Evolutionary conservation across 192 early-diverging fungal species (phyloP).

Genomic region (Jimgerdemannia flammicorona): DNA sequence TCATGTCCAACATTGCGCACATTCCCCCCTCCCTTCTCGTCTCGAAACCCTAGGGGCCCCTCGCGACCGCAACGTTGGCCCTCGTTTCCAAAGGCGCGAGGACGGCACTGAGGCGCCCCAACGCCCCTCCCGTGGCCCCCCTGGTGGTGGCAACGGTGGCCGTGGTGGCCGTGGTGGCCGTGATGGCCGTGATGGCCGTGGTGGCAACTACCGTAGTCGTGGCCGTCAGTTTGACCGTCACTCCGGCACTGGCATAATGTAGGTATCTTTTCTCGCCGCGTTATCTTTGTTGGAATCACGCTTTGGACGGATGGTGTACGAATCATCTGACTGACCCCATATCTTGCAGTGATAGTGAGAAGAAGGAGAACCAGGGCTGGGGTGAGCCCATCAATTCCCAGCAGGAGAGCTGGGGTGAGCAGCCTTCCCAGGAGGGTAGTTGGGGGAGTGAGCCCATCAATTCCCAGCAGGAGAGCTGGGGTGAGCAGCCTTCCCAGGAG

Average conservation of each 20-base stretch:
- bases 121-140: conserved; percentile 24
- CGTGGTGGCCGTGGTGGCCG: conserved; percentile 41
- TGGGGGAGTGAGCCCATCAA: conserved; percentile 69
- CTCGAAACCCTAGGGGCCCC: too few relatives aligned
- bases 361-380: conserved; percentile 91
- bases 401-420: conserved; percentile 2
- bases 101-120: conserved; percentile 3
- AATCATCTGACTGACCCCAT: background rate
- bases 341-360: conserved; percentile 66
- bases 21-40: background rate
- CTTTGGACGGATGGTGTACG: background rate
- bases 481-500: too few relatives aligned
- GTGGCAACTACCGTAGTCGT: conserved; percentile 44
- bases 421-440: too few relatives aligned
- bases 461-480: conserved; percentile 34
- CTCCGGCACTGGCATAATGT: conserved; percentile 68
- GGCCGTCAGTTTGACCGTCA: conserved; percentile 86
- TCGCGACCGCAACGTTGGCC: background rate
- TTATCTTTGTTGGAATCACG: background rate
- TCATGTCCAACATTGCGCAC: conserved; percentile 2
- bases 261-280: conserved; percentile 7
- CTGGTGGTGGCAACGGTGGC: conserved; percentile 30
- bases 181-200: conserved; percentile 45
- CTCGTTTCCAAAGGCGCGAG: background rate
- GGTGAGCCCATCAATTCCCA: conserved; percentile 63